Conservation (phyloP, 305 asterid genomes). For the Fraxinus dipetala region DNA sequence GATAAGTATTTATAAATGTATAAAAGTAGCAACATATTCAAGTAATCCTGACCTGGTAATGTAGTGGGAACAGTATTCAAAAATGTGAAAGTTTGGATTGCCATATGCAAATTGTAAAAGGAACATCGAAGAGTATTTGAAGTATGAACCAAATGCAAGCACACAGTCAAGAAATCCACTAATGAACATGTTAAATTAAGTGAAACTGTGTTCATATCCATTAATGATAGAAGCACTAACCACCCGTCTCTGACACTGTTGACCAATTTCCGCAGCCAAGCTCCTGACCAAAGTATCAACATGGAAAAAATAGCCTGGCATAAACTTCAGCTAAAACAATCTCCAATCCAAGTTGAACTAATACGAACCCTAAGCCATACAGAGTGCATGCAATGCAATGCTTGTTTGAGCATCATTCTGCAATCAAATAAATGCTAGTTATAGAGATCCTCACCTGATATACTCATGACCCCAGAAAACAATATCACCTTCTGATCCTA, state of each 20-base stretch:
- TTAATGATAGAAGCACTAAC: conserved; percentile 33
- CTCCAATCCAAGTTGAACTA: neutral
- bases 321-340: neutral
- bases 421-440: neutral
- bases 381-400: neutral
- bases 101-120: neutral
- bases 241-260: conserved; percentile 78
- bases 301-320: neutral
- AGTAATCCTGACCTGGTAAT: neutral
- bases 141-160: neutral
- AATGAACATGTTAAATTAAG: neutral
- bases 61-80: neutral
- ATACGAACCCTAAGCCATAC: neutral
- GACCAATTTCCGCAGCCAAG: conserved; percentile 94
- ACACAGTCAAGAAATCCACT: neutral
- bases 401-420: neutral
- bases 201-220: neutral
- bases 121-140: neutral
- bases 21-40: conserved; percentile 1
- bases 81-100: neutral
- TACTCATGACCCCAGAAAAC: conserved; percentile 99
- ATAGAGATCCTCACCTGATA: conserved; percentile 60
- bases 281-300: conserved; percentile 49
- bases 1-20: neutral
- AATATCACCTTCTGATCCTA: conserved; percentile 91